Evolutionary conservation across 345 rosid species (phyloP).

Genomic region (Murraya koenigii): DNA sequence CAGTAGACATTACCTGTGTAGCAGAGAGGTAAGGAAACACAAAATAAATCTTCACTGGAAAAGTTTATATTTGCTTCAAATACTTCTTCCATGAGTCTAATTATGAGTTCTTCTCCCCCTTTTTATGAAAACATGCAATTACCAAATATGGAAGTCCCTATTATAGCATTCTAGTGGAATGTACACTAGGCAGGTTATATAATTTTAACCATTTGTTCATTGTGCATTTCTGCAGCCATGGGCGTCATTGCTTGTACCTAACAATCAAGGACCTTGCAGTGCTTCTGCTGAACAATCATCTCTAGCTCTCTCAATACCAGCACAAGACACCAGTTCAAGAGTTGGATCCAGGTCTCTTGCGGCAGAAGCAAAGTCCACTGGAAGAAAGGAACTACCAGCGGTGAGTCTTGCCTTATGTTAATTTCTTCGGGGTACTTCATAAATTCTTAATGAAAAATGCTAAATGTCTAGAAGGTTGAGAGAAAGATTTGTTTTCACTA

Average conservation of each 20-base stretch:
- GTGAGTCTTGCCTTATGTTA: constrained; percentile 28
- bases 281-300: constrained; percentile 28
- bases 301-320: constrained; percentile 24
- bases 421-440: constrained; percentile 4
- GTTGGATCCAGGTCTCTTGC: constrained; percentile 31
- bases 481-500: no score
- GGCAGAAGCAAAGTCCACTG: constrained; percentile 30
- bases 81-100: neutral
- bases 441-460: no score
- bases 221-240: constrained; percentile 24
- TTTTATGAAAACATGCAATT: neutral
- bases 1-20: neutral
- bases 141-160: no score
- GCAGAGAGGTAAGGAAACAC: neutral
- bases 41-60: neutral
- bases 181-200: neutral
- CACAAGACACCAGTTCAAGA: constrained; percentile 25
- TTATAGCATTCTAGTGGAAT: neutral
- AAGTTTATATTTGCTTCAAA: neutral
- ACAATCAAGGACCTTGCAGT: constrained; percentile 29
- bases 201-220: constrained; percentile 8
- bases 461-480: no score
- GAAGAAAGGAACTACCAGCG: constrained; percentile 70
- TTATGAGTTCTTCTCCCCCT: neutral
- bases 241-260: constrained; percentile 19